Conservation (phyloP, 345 rosid genomes). For the Citrus trifoliata region DNA sequence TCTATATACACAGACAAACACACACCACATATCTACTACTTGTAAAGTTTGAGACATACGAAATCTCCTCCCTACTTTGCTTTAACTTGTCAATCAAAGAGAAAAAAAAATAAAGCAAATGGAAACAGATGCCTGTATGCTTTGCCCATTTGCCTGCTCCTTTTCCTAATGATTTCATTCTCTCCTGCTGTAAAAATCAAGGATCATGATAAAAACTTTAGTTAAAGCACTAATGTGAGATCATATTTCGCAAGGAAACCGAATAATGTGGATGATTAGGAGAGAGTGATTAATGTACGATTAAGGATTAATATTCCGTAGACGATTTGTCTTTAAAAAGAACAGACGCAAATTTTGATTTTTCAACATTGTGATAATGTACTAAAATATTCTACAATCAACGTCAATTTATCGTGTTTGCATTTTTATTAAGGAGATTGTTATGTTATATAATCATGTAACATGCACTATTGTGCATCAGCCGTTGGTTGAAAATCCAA, state of each 20-base stretch:
- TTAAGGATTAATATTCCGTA: conserved; percentile 17
- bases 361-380: neutral
- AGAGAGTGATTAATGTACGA: conserved; percentile 16
- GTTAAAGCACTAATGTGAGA: conserved; percentile 13
- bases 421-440: no score
- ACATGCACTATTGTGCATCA: no score
- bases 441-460: no score
- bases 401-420: neutral
- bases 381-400: neutral
- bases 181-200: neutral
- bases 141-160: conserved; percentile 19
- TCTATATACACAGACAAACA: no score
- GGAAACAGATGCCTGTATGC: neutral
- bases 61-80: conserved; percentile 9
- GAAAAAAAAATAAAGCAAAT: neutral
- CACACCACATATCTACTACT: neutral
- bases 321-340: conserved; percentile 1
- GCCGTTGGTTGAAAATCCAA: no score
- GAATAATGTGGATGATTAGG: conserved; percentile 10
- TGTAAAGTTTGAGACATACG: conserved; percentile 21
- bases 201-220: conserved; percentile 2
- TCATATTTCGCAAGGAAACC: neutral
- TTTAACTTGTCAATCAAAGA: conserved; percentile 1
- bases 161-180: conserved; percentile 9
- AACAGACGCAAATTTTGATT: neutral